Evolutionary conservation across 225 moss, liverwort and hornwort species (phyloP).

Genomic region (Anthoceros angustus): DNA sequence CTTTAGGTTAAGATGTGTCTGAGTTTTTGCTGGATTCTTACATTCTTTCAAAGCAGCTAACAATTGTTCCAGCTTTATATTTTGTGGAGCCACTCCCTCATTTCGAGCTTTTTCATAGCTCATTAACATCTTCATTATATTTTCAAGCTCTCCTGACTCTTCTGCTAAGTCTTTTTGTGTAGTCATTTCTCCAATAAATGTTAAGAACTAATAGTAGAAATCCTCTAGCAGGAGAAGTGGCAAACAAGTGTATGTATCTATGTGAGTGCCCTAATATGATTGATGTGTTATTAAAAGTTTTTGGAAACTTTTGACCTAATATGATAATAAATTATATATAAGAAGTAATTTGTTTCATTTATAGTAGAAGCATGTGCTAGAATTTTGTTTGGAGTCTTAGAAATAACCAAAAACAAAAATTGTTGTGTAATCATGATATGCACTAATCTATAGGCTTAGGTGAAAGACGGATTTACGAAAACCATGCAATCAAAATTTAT

Average conservation of each 20-base stretch:
- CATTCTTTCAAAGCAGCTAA: conserved; percentile 34
- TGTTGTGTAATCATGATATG: too few species aligned
- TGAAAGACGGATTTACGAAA: too few species aligned
- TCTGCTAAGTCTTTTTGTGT: background rate
- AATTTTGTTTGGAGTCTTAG: too few species aligned
- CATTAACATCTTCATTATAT: conserved; percentile 48
- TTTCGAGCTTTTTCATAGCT: conserved; percentile 43
- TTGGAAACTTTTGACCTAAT: background rate
- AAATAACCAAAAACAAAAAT: too few species aligned
- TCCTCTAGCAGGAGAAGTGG: background rate
- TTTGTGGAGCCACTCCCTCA: conserved; percentile 49
- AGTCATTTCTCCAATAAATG: background rate
- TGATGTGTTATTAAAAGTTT: background rate
- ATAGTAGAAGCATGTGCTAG: too few species aligned
- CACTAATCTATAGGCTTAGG: too few species aligned
- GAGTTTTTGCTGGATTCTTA: conserved; percentile 10
- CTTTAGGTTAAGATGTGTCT: conserved; percentile 27
- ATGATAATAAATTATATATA: too few species aligned
- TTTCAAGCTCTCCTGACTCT: conserved; percentile 31
- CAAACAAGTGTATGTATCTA: background rate
- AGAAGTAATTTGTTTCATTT: too few species aligned
- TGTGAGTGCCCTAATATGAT: background rate
- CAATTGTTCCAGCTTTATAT: conserved; percentile 58
- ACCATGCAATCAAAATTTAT: background rate
- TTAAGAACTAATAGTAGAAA: too few species aligned